These are phyloP conservation scores for Plasmodium chabaudi DNA, from an alignment of 169 alveolate genomes.

Conservation along the genomic window DNA sequence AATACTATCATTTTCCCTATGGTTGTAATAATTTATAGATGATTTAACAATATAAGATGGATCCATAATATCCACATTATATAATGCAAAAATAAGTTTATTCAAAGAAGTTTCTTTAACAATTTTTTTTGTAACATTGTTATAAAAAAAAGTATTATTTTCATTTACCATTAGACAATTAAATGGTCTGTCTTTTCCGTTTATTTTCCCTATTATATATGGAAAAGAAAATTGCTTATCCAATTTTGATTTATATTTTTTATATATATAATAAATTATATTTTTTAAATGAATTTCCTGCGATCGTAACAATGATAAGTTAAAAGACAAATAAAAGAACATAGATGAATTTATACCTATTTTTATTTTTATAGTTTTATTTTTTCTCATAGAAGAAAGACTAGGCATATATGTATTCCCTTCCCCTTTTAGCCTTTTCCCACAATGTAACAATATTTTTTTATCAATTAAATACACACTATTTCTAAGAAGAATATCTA, in stretches of 20 bases:
- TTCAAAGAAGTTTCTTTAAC: slow-evolving; percentile 59
- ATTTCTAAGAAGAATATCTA: slow-evolving; percentile 58
- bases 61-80: slow-evolving; percentile 32
- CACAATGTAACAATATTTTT: slow-evolving; percentile 18
- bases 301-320: slow-evolving; percentile 46
- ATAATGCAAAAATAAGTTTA: slow-evolving; percentile 38
- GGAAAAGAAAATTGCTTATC: slow-evolving; percentile 6
- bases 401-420: slow-evolving; percentile 9
- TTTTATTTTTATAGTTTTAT: slow-evolving; percentile 53
- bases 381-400: slow-evolving; percentile 23
- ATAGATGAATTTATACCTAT: slow-evolving; percentile 37
- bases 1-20: slow-evolving; percentile 2
- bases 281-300: slow-evolving; percentile 29
- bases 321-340: slow-evolving; percentile 38
- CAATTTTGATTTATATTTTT: slow-evolving; percentile 40
- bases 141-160: slow-evolving; percentile 57
- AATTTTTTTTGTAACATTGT: slow-evolving; percentile 23
- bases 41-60: slow-evolving; percentile 50
- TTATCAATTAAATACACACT: slow-evolving; percentile 29
- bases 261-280: slow-evolving; percentile 52
- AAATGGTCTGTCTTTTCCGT: background rate
- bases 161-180: slow-evolving; percentile 28
- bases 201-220: background rate
- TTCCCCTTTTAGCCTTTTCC: slow-evolving; percentile 1
- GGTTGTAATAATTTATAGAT: slow-evolving; percentile 41